phyloP scores from a whole-genome alignment of 1,284 basidiomycete genomes.

The Gastroboletus turbinatus region DNA sequence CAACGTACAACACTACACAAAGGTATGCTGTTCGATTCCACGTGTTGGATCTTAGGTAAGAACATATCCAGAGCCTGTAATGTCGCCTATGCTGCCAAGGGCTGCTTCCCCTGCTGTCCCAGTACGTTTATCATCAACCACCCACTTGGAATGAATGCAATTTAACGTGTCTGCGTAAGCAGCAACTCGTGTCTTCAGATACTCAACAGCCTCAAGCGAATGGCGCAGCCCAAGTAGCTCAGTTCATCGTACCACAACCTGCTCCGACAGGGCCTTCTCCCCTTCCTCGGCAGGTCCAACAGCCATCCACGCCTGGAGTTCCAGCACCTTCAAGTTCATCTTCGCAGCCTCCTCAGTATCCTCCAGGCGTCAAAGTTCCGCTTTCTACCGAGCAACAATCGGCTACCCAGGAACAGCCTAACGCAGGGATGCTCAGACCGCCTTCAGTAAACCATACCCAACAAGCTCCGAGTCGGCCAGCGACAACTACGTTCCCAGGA shows the following conservation, averaged over 20 bases:
- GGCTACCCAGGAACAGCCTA: slow-evolving; percentile 26
- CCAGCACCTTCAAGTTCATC: slow-evolving; percentile 29
- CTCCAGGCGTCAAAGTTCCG: slow-evolving; percentile 65
- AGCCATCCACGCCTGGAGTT: slow-evolving; percentile 32
- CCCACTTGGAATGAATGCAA: slow-evolving; percentile 14
- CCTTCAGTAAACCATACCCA: slow-evolving; percentile 44
- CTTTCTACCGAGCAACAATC: slow-evolving; percentile 37
- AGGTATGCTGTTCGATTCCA: slow-evolving; percentile 37
- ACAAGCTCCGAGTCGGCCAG: slow-evolving; percentile 35
- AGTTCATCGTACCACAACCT: slow-evolving; percentile 31
- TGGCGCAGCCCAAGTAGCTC: slow-evolving; percentile 31
- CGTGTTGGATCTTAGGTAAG: slow-evolving; percentile 25
- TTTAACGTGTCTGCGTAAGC: slow-evolving; percentile 18
- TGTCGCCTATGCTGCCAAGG: slow-evolving; percentile 39
- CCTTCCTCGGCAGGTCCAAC: slow-evolving; percentile 63
- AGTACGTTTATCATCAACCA: slow-evolving; percentile 30
- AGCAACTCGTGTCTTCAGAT: slow-evolving; percentile 35
- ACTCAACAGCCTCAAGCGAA: slow-evolving; percentile 37
- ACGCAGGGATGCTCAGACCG: slow-evolving; percentile 35
- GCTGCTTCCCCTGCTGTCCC: slow-evolving; percentile 39
- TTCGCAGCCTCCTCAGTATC: slow-evolving; percentile 52
- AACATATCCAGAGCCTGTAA: slow-evolving; percentile 37
- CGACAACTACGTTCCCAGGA: slow-evolving; percentile 63
- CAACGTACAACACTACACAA: slow-evolving; percentile 42
- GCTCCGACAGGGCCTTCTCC: slow-evolving; percentile 48